A percentile compares a stretch with the other conserved stretches of the same genome.
Conservation (phyloP, 176 grass and related monocot species). For the Pontederia crassipes region DNA sequence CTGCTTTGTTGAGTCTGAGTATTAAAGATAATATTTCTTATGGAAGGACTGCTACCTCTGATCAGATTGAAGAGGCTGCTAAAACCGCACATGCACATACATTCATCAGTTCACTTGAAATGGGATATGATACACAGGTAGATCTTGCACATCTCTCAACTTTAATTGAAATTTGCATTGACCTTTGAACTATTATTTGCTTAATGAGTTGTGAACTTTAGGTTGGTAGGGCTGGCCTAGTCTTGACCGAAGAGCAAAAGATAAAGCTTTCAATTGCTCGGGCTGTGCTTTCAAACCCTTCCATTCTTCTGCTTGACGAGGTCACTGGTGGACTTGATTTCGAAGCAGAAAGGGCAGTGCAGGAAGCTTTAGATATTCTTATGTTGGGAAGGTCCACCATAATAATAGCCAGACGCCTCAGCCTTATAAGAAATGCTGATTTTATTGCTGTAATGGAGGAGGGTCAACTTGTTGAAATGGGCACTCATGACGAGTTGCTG, state of each 20-base stretch:
- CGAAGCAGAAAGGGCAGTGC: conserved; percentile 95
- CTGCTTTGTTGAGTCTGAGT: conserved; percentile 91
- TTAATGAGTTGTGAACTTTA: conserved; percentile 22
- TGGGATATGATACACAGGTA: conserved; percentile 96
- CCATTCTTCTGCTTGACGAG: conserved; percentile 94
- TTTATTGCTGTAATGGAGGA: conserved; percentile 99
- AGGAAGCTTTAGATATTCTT: conserved; percentile 95
- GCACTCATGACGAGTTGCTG: conserved; percentile 89
- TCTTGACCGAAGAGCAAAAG: conserved; percentile 91
- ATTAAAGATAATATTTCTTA: conserved; percentile 98
- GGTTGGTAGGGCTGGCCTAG: conserved; percentile 83
- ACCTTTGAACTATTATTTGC: conserved; percentile 8
- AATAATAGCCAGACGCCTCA: conserved; percentile 98
- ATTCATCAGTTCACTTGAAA: conserved; percentile 92
- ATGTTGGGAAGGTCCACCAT: conserved; percentile 99
- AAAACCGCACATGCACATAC: conserved; percentile 97
- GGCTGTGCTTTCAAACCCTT: conserved; percentile 89
- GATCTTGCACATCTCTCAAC: conserved; percentile 10
- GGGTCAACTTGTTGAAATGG: conserved; percentile 99
- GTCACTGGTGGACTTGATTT: conserved; percentile 99
- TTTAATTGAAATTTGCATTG: not conserved
- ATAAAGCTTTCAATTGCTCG: conserved; percentile 98
- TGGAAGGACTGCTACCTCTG: conserved; percentile 81
- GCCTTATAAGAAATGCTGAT: conserved; percentile 93
- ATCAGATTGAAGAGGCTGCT: conserved; percentile 95